Conservation (phyloP, 2,329 filamentous ascomycete species). For the Zarea fungicola region DNA sequence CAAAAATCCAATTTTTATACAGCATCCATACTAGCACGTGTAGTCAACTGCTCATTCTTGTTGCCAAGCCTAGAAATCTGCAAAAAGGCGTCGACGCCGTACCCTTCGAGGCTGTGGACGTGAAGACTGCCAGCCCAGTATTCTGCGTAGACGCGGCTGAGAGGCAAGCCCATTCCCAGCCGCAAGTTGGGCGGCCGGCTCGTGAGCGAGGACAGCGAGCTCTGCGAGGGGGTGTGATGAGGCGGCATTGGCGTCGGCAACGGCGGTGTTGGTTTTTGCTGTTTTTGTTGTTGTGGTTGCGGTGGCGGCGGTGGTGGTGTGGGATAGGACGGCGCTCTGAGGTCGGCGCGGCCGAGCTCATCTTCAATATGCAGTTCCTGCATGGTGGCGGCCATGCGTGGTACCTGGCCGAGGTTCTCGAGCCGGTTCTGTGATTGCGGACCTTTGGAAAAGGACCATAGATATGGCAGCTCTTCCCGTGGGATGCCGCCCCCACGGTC, state of each 20-base stretch:
- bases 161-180: conserved; percentile 86
- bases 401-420: conserved; percentile 81
- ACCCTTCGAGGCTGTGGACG: conserved; percentile 88
- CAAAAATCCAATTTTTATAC: no score
- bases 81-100: conserved; percentile 91
- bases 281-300: not conserved
- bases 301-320: not conserved
- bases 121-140: conserved; percentile 96
- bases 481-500: conserved; percentile 93
- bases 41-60: conserved; percentile 91
- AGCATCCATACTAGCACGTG: conserved; percentile 70
- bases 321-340: conserved; percentile 34
- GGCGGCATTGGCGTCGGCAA: conserved; percentile 1
- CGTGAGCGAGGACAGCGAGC: conserved; percentile 73
- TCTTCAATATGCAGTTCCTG: conserved; percentile 67
- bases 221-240: conserved; percentile 26
- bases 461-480: conserved; percentile 74
- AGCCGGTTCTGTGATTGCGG: conserved; percentile 71
- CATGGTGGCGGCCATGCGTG: conserved; percentile 87
- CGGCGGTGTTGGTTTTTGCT: no score
- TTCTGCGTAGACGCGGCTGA: conserved; percentile 92
- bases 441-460: conserved; percentile 97
- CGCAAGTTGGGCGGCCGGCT: conserved; percentile 79
- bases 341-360: conserved; percentile 31
- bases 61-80: conserved; percentile 96